Evolutionary conservation across 139 green algal genomes (phyloP), one percentile per base, ranked within the genome.

Genomic region (Chlamydomonas sphaeroides): DNA sequence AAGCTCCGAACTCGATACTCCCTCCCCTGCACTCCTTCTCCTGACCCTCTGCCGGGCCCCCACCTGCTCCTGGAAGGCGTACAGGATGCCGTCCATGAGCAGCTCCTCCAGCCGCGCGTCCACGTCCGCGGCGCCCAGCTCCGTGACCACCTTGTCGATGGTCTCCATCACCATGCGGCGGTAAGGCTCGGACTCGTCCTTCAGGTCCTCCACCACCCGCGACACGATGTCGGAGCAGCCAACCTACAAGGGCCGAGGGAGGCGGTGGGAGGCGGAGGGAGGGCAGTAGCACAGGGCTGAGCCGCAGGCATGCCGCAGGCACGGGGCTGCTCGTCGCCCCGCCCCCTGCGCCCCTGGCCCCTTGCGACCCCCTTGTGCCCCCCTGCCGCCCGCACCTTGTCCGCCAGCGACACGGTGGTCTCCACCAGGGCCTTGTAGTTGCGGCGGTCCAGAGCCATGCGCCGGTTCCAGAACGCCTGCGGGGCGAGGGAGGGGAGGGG

Each of bases 171-270:
- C 97, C 96, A 99, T 98, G 73, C 93, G 91, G 7, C 96, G 88
- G 92, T 99, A 99, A 11, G 95, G 97, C 92, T 99, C 97, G 65
- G 75, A 93, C 94, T 99, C 97, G 78, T 99, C 97, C 92, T 99
- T 99, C 23, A 99, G 81, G 90, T 99, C 96, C 88, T 99, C 96
- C 79, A 99, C 97, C 17, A 99, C 86, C n/a, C 95, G 93, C 23
- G 84, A 90, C 74, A 99, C 91, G 33, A 99, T 97, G 80, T 98
- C 95, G 25, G 86, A 84, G 72, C 91, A 95, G 17, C 97, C 97
- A 32, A 93, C 91, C 90, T 95, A 89, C 36, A 93, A 17, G 32
- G n/a, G n/a, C 97, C n/a, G n/a, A n/a, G n/a, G n/a, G n/a, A n/a
- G n/a, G n/a, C n/a, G n/a, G n/a, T n/a, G n/a, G n/a, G n/a, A n/a